Percentiles rank a stretch among this genome's conserved stretches.
Evolutionary conservation across 2,329 filamentous ascomycete species (phyloP).

Genomic region (Aspergillus sp.): DNA sequence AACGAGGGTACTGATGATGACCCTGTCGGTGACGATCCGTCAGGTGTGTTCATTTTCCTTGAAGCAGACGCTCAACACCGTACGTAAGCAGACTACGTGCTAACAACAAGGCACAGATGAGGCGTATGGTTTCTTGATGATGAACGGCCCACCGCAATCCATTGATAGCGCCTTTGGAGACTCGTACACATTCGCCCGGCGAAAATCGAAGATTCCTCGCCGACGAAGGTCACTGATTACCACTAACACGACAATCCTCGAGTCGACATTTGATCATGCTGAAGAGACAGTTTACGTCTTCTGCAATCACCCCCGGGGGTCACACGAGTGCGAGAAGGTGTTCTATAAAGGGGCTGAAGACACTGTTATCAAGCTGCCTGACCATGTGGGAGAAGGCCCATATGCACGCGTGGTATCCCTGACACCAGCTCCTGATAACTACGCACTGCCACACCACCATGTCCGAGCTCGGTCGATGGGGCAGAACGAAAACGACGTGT

Average conservation of each 20-base stretch:
- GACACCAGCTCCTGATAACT: constrained; percentile 6
- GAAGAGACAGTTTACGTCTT: constrained; percentile 19
- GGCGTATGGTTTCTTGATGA: constrained; percentile 25
- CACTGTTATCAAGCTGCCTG: constrained; percentile 12
- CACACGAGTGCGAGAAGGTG: constrained; percentile 10
- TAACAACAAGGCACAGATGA: too few relatives aligned
- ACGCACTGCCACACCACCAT: constrained; percentile 6
- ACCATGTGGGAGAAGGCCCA: constrained; percentile 11
- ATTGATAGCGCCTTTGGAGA: constrained; percentile 17
- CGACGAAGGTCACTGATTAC: constrained; percentile 15
- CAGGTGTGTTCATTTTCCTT: too few relatives aligned
- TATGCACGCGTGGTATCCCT: constrained; percentile 12
- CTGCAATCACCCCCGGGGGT: constrained; percentile 16
- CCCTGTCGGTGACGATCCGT: constrained; percentile 16
- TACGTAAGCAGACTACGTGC: too few relatives aligned
- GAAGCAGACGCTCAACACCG: too few relatives aligned
- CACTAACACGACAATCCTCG: constrained; percentile 16
- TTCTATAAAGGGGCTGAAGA: constrained; percentile 8
- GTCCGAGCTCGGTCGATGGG: constrained; percentile 2
- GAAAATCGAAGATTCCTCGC: constrained; percentile 4
- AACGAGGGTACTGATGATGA: constrained; percentile 11
- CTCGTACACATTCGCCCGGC: constrained; percentile 12
- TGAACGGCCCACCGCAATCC: constrained; percentile 18
- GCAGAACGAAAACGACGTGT: constrained; percentile 4
- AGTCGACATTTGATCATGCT: constrained; percentile 17